Base-by-base conservation (phyloP, 306 rosid genomes). In the Begonia loranthoides region DNA sequence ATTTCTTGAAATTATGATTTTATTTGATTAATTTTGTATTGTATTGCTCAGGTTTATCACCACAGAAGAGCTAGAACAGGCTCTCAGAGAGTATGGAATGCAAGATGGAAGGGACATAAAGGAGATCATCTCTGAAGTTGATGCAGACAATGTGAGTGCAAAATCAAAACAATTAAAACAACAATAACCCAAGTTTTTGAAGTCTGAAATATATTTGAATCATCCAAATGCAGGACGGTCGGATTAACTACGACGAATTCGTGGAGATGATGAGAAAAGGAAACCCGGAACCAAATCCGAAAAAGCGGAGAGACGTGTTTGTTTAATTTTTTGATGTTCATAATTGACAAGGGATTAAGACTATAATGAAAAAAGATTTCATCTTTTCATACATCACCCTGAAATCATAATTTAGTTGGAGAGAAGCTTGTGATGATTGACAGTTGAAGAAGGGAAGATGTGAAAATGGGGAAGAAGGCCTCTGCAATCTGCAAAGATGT, bases 201-300 rank as follows among this genome's bases (percentile, higher is more conserved):
- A n/a, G n/a, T n/a, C n/a, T 5, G 11, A 6, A 28, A 28, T 1
- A 7, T 8, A 7, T 28, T 28, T 28, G 36, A 28, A 28, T 8
- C 8, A 28, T 28, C 36, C 36, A 14, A n/a, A 11, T 33, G 60
- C 70, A 90, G 99, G 99, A 90, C 68, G 99, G 99, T 6, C 73
- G 77, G 38, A 90, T 90, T 56, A 90, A 90, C 76, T 90, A 90
- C 12, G 94, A 90, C 11, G 99, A 90, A 58, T 89, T 89, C 62
- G 81, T 62, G 41, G 95, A 94, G n/a, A 89, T 89, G 97, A 89
- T 89, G 97, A 75, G 76, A 54, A 90, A 86, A 78, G 99, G 99
- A 65, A 66, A 69, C 65, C 73, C 77, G 44, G 99, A 90, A 43
- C 68, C 62, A 19, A 49, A 60, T 45, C 85, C 83, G 4, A 85